A percentile compares a stretch with the other conserved stretches of the same genome.
These are phyloP conservation scores for Phaffomyces thermotolerans DNA, from an alignment of 805 yeast species.

Conservation along the genomic window DNA sequence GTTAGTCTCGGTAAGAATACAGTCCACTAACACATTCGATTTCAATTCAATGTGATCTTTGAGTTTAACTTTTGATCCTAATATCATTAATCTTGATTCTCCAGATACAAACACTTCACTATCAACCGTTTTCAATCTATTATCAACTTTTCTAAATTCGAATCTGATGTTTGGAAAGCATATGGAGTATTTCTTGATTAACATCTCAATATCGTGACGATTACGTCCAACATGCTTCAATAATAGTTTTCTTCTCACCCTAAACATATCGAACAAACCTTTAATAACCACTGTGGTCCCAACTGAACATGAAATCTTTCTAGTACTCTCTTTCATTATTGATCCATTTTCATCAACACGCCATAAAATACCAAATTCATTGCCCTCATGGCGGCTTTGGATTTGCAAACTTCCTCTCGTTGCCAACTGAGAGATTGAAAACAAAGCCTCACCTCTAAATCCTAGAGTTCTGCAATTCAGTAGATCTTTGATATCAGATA, in stretches of 20 bases:
- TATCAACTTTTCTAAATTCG: slow-evolving; percentile 9
- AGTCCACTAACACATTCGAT: not conserved
- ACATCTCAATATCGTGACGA: slow-evolving; percentile 8
- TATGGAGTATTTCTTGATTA: slow-evolving; percentile 27
- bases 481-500: slow-evolving; percentile 26
- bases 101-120: not conserved
- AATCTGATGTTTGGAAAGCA: slow-evolving; percentile 27
- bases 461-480: slow-evolving; percentile 31
- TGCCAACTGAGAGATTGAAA: slow-evolving; percentile 27
- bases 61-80: not conserved
- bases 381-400: slow-evolving; percentile 26
- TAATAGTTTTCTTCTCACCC: slow-evolving; percentile 27
- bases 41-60: not conserved
- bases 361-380: not conserved
- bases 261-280: slow-evolving; percentile 26
- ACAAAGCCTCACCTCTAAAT: slow-evolving; percentile 45
- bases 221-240: slow-evolving; percentile 12
- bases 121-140: not conserved
- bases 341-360: not conserved
- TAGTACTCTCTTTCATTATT: slow-evolving; percentile 39
- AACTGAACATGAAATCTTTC: slow-evolving; percentile 11
- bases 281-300: slow-evolving; percentile 32
- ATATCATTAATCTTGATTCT: not conserved
- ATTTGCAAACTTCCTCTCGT: slow-evolving; percentile 22
- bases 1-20: not conserved